Conservation (phyloP, 2,329 filamentous ascomycete genomes). For the Taxawa tesnikishii region DNA sequence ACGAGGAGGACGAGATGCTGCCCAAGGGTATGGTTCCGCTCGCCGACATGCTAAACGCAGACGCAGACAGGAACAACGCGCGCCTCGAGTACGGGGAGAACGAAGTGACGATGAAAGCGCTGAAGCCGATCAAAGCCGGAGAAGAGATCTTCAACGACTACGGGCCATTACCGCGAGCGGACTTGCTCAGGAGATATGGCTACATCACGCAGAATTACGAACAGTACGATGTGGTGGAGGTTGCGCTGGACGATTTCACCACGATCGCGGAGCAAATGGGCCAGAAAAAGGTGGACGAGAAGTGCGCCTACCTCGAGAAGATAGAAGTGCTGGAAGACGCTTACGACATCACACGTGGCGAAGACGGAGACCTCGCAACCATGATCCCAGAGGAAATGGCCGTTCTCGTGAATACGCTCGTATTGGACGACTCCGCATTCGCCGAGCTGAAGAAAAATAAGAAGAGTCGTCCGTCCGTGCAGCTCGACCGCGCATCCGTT, state of each 20-base stretch:
- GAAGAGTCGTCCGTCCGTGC: conserved; percentile 4
- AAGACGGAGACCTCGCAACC: conserved; percentile 21
- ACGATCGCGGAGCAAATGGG: no score
- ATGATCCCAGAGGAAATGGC: conserved; percentile 27
- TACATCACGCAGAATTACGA: conserved; percentile 72
- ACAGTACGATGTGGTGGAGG: conserved; percentile 71
- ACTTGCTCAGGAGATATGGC: conserved; percentile 73
- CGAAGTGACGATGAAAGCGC: conserved; percentile 56
- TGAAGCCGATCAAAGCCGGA: conserved; percentile 55
- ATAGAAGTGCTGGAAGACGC: conserved; percentile 56
- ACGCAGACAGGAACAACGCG: conserved; percentile 70
- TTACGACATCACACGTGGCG: conserved; percentile 42
- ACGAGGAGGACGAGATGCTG: conserved; percentile 34
- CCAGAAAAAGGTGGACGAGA: neutral
- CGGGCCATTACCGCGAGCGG: conserved; percentile 69
- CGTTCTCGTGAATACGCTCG: conserved; percentile 31
- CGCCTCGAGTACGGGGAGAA: conserved; percentile 49
- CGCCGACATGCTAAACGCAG: conserved; percentile 81
- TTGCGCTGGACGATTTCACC: conserved; percentile 29
- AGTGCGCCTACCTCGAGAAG: conserved; percentile 44
- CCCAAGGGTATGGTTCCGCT: conserved; percentile 81
- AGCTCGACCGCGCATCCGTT: conserved; percentile 15
- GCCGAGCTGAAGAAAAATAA: conserved; percentile 17
- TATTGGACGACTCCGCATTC: conserved; percentile 28
- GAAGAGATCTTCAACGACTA: conserved; percentile 85